Percentiles rank a stretch among this genome's conserved stretches.
Evolutionary conservation across 257 asterid species (phyloP).

Genomic region (Gardenia jasminoides): DNA sequence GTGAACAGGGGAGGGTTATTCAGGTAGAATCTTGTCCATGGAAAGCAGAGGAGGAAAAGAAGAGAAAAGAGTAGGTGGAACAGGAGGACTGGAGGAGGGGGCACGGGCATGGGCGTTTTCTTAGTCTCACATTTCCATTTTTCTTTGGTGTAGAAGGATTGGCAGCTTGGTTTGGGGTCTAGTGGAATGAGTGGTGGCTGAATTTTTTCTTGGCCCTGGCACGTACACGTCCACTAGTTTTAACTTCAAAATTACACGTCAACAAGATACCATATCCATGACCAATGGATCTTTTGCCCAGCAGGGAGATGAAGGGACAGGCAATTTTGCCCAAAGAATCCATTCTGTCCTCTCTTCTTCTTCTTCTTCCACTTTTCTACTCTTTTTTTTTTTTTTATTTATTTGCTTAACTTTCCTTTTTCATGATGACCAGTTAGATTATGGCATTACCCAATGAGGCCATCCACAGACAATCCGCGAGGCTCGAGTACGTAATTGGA

Average conservation of each 20-base stretch:
- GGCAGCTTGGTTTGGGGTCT: slow-evolving; percentile 29
- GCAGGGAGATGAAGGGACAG: not conserved
- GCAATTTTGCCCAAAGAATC: slow-evolving; percentile 14
- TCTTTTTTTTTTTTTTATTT: not conserved
- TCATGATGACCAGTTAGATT: not conserved
- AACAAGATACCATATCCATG: slow-evolving; percentile 13
- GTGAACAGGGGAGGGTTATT: slow-evolving; percentile 32
- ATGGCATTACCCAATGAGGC: not conserved
- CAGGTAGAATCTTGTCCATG: slow-evolving; percentile 48
- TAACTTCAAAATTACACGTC: not conserved
- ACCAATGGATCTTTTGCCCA: slow-evolving; percentile 1
- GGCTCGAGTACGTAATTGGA: not conserved
- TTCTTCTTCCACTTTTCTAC: not conserved
- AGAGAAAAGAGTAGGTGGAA: slow-evolving; percentile 19
- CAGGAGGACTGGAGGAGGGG: slow-evolving; percentile 12
- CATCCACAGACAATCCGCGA: not conserved
- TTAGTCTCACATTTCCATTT: slow-evolving; percentile 6
- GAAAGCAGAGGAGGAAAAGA: slow-evolving; percentile 31
- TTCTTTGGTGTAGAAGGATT: slow-evolving; percentile 33
- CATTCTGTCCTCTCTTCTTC: not conserved
- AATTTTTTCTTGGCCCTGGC: slow-evolving; percentile 8
- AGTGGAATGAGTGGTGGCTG: slow-evolving; percentile 53
- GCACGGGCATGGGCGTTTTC: slow-evolving; percentile 16
- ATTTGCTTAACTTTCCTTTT: not conserved
- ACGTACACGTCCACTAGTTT: slow-evolving; percentile 26